These are phyloP conservation scores for Fraxinus quadrangulata DNA, from an alignment of 257 asterid species.

Conservation along the genomic window DNA sequence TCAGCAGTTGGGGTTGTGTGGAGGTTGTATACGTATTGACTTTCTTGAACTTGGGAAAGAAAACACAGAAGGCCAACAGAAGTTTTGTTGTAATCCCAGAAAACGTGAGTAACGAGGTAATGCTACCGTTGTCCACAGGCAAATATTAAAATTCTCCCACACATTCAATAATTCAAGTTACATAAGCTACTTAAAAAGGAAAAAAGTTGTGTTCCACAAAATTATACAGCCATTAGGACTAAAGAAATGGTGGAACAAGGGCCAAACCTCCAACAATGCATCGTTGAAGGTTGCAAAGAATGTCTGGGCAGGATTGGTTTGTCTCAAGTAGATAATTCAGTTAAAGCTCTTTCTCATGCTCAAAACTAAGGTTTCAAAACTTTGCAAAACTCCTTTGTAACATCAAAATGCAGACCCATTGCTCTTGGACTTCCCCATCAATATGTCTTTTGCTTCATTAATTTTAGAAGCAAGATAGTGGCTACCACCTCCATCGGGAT, in stretches of 20 bases:
- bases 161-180: background rate
- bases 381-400: slow-evolving; percentile 13
- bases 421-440: slow-evolving; percentile 71
- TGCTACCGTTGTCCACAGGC: background rate
- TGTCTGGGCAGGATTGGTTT: background rate
- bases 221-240: slow-evolving; percentile 3
- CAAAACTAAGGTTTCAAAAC: slow-evolving; percentile 22
- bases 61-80: too few species aligned
- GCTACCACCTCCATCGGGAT: slow-evolving; percentile 97
- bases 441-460: slow-evolving; percentile 74
- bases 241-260: background rate
- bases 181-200: slow-evolving; percentile 2
- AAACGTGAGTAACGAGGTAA: background rate
- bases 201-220: slow-evolving; percentile 13
- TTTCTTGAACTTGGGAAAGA: too few species aligned
- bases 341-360: slow-evolving; percentile 5
- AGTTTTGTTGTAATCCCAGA: too few species aligned
- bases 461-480: slow-evolving; percentile 90
- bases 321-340: background rate
- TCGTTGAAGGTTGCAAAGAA: background rate
- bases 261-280: slow-evolving; percentile 22
- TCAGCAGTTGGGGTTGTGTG: too few species aligned
- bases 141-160: background rate
- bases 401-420: slow-evolving; percentile 67
- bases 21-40: too few species aligned